Base-by-base conservation (phyloP, 2,329 filamentous ascomycete genomes). In the Beauveria varroae region DNA sequence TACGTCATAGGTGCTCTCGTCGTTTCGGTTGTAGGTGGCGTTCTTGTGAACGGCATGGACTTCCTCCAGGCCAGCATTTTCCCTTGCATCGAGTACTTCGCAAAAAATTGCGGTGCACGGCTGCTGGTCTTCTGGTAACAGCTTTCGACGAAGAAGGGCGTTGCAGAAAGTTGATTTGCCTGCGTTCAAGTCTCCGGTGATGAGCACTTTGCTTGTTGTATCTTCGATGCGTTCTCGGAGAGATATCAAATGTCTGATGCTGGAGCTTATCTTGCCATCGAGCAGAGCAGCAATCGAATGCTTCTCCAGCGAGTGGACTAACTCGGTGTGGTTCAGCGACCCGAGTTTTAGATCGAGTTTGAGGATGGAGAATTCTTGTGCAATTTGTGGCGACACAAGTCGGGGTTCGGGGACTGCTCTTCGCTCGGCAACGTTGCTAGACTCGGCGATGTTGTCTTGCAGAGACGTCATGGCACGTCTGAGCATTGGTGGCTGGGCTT, bases 81-180 rank as follows among this genome's bases (percentile, higher is more conserved):
- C 92, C 65, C 91, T 86, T 5, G 90, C 89, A 74, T 99, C 93
- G 62, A 99, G 76, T 2, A 99, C 95, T 72, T 99, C 95, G 72
- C 95, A 99, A 76, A 99, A 99, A 62, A 99, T 96, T 74, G 91
- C 95, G 2, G 95, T 99, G 75, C 95, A 99, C 1, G 95, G 95
- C 71, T 98, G 95, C 73, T 99, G 93, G 68, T 99, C 95, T 75
- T 98, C 95, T 0, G 95, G 95, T 4, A 99, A 77, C 30, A 99
- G 85, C 75, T 98, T 98, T 64, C 93, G 86, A 63, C 95, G 88
- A 46, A 99, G 77, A 2, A 99, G 79, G n/a, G 95, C 95, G 74
- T 99, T 99, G 78, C 95, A 99, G 69, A 99, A 99, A 1, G 95
- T 99, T 4, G 95, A 99, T 72, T 99, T 99, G 70, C 95, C 95